phyloP scores from a whole-genome alignment of 768 basidiomycete species.

The Calocybe cyanea region DNA sequence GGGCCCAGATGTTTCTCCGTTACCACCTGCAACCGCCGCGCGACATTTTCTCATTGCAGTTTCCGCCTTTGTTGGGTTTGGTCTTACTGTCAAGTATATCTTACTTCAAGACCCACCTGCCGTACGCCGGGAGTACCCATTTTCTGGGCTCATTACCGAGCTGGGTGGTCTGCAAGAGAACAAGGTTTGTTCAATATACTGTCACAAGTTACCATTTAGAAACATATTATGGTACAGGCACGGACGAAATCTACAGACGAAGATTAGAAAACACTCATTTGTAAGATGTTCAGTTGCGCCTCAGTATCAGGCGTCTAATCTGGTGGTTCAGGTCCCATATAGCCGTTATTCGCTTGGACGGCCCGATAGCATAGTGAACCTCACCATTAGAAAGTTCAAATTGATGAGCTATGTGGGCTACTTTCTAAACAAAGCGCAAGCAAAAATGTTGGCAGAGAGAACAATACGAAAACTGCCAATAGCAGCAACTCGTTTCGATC shows the following conservation, averaged over 20 bases:
- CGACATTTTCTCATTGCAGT: constrained; percentile 62
- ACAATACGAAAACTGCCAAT: not conserved
- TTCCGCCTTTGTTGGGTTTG: constrained; percentile 61
- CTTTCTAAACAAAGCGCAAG: too few relatives aligned
- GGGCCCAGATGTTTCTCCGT: constrained; percentile 73
- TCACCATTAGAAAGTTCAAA: too few relatives aligned
- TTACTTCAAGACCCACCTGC: constrained; percentile 61
- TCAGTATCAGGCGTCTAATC: not conserved
- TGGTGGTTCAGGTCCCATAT: not conserved
- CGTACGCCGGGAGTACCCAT: constrained; percentile 74
- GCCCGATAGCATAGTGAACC: not conserved
- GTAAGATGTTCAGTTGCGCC: not conserved
- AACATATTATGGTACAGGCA: constrained; percentile 17
- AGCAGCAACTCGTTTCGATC: constrained; percentile 21
- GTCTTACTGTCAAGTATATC: constrained; percentile 50
- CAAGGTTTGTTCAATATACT: constrained; percentile 45
- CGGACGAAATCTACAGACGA: constrained; percentile 21
- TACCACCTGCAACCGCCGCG: constrained; percentile 57
- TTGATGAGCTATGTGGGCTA: too few relatives aligned
- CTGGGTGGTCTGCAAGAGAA: constrained; percentile 77
- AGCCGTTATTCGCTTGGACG: not conserved
- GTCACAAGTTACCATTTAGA: not conserved
- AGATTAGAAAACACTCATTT: constrained; percentile 10
- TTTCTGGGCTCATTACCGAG: constrained; percentile 67
- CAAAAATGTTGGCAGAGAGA: not conserved